Evolutionary conservation across 305 asterid species (phyloP).

Genomic region (Fraxinus nigra): DNA sequence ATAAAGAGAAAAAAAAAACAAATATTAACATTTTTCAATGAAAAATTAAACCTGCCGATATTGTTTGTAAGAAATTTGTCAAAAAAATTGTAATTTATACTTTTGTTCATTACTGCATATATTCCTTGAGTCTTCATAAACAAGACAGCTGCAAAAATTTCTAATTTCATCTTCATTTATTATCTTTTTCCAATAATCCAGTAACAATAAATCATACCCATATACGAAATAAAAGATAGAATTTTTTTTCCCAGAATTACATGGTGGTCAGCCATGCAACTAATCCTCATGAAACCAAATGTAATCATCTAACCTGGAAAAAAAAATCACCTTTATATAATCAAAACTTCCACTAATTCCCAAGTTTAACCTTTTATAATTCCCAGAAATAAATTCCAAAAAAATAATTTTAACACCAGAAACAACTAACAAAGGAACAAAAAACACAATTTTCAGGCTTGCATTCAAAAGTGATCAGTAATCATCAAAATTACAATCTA

Average conservation of each 20-base stretch:
- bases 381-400: conserved; percentile 23
- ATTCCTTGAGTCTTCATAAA: conserved; percentile 1
- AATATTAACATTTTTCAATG: background rate
- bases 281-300: conserved; percentile 27
- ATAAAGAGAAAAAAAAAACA: background rate
- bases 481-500: conserved; percentile 35
- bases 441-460: conserved; percentile 38
- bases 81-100: background rate
- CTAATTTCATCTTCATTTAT: background rate
- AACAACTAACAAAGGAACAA: conserved; percentile 19
- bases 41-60: background rate
- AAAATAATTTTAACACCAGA: conserved; percentile 26
- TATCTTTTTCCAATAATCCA: conserved; percentile 20
- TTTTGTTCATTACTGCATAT: background rate
- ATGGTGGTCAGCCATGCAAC: conserved; percentile 17
- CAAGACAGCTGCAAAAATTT: background rate
- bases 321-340: conserved; percentile 30
- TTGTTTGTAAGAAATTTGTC: background rate
- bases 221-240: conserved; percentile 1
- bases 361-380: conserved; percentile 34
- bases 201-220: conserved; percentile 20
- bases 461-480: conserved; percentile 34
- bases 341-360: conserved; percentile 35
- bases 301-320: conserved; percentile 12
- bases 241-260: background rate